Percentiles rank a stretch among this genome's conserved stretches.
These are phyloP conservation scores for Dissophora ornata DNA, from an alignment of 192 early-diverging fungal species.

Conservation along the genomic window DNA sequence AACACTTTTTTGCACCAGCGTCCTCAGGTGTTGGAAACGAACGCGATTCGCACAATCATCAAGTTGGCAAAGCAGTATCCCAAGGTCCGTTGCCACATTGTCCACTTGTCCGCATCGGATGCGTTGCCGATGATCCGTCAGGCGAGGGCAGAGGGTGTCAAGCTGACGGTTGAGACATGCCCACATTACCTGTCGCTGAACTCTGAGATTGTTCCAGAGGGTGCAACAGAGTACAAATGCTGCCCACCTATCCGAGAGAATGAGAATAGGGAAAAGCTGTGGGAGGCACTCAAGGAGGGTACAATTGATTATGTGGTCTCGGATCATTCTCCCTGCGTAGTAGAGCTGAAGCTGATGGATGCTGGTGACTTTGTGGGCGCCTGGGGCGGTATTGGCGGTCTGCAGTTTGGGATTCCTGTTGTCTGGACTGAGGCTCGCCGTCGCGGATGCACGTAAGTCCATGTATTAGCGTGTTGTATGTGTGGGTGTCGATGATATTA, in stretches of 20 bases:
- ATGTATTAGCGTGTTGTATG: no score
- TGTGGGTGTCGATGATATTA: neutral
- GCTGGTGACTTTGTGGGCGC: constrained; percentile 81
- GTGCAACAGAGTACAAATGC: constrained; percentile 86
- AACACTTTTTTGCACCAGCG: constrained; percentile 76
- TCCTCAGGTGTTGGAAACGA: constrained; percentile 76
- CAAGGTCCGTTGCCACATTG: constrained; percentile 80
- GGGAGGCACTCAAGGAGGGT: constrained; percentile 80
- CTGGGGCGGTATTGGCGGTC: constrained; percentile 86
- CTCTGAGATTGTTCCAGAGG: constrained; percentile 72
- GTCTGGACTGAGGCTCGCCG: constrained; percentile 80
- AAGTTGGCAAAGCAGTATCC: constrained; percentile 75
- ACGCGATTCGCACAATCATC: constrained; percentile 80
- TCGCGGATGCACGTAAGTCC: constrained; percentile 69
- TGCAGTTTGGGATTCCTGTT: constrained; percentile 83
- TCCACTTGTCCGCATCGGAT: constrained; percentile 83
- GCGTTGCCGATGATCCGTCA: constrained; percentile 77
- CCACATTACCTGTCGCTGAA: constrained; percentile 82
- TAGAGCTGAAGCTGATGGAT: constrained; percentile 77
- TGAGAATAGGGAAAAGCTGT: constrained; percentile 74
- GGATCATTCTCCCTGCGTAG: constrained; percentile 86
- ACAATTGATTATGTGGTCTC: constrained; percentile 86
- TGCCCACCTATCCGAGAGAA: constrained; percentile 84
- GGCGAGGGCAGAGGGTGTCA: constrained; percentile 75
- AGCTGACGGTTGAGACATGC: constrained; percentile 85